These are phyloP conservation scores for Boletus vinaceobasis DNA, from an alignment of 768 basidiomycete species.

Conservation along the genomic window DNA sequence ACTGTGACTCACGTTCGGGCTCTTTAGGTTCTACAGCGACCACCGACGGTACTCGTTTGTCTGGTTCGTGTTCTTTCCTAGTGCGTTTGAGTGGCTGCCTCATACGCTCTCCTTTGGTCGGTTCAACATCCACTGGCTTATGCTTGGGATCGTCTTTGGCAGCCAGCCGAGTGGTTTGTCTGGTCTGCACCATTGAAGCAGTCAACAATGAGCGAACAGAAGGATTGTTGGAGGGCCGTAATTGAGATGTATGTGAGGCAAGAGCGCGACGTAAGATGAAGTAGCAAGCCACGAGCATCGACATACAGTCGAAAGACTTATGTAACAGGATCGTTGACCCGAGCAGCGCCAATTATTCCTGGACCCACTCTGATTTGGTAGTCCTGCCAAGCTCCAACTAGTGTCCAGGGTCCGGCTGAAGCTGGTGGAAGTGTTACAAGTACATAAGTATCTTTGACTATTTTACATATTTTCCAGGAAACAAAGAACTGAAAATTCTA, in stretches of 20 bases:
- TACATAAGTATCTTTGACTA: no score
- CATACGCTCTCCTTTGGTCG: neutral
- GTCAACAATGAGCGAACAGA: neutral
- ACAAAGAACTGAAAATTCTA: no score
- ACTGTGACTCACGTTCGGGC: slow-evolving; percentile 9
- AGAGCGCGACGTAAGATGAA: neutral
- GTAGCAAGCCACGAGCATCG: neutral
- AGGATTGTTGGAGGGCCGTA: neutral
- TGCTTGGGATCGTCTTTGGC: neutral
- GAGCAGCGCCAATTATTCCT: no score
- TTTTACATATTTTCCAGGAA: no score
- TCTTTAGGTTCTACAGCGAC: neutral
- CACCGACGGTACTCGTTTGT: neutral
- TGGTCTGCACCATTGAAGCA: slow-evolving; percentile 24
- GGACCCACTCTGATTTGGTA: no score
- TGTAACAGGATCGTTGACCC: no score
- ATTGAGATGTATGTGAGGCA: neutral
- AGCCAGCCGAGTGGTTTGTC: slow-evolving; percentile 11
- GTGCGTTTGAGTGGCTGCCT: slow-evolving; percentile 16
- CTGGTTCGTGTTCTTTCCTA: slow-evolving; percentile 1
- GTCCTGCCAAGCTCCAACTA: no score
- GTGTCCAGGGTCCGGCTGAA: no score
- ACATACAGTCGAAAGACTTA: neutral
- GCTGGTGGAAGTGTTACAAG: no score
- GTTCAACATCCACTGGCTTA: neutral